Conservation (phyloP, 1,284 basidiomycete species). For the Fomitopsis betulina region DNA sequence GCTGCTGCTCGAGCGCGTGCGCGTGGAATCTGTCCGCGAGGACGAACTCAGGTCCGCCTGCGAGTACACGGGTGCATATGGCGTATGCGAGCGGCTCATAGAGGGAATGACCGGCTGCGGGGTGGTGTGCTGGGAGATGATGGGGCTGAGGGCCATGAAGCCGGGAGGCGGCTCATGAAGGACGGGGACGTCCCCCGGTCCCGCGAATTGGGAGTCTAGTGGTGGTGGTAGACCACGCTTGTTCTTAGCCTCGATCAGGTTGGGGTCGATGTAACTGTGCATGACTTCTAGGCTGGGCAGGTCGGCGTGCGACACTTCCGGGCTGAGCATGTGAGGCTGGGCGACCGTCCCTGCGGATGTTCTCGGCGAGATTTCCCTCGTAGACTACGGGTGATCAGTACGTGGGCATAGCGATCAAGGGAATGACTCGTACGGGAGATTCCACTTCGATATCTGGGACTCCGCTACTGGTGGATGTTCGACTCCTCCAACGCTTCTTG, state of each 20-base stretch:
- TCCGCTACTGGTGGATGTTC: conserved; percentile 10
- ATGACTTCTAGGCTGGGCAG: conserved; percentile 12
- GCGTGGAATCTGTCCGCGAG: not conserved
- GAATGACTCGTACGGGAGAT: conserved; percentile 12
- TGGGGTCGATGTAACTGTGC: conserved; percentile 7
- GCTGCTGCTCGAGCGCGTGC: not conserved
- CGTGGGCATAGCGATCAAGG: not conserved
- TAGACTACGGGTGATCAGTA: conserved; percentile 7
- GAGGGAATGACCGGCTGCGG: not conserved
- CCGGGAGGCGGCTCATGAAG: conserved; percentile 12
- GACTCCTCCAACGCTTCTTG: conserved; percentile 13
- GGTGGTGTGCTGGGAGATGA: not conserved
- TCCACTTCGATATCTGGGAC: conserved; percentile 20
- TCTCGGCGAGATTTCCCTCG: conserved; percentile 9
- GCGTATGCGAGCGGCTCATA: not conserved
- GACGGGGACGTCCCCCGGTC: conserved; percentile 7
- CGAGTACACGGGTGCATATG: not conserved
- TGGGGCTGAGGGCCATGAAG: conserved; percentile 12
- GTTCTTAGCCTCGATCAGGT: not conserved
- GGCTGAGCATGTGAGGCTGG: conserved; percentile 18
- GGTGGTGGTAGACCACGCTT: conserved; percentile 10
- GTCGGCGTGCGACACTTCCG: conserved; percentile 11
- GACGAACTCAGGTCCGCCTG: not conserved
- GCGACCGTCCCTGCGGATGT: conserved; percentile 10
- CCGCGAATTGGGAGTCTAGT: conserved; percentile 4